phyloP scores from a whole-genome alignment of 768 basidiomycete genomes.

The Boletus insuetus region DNA sequence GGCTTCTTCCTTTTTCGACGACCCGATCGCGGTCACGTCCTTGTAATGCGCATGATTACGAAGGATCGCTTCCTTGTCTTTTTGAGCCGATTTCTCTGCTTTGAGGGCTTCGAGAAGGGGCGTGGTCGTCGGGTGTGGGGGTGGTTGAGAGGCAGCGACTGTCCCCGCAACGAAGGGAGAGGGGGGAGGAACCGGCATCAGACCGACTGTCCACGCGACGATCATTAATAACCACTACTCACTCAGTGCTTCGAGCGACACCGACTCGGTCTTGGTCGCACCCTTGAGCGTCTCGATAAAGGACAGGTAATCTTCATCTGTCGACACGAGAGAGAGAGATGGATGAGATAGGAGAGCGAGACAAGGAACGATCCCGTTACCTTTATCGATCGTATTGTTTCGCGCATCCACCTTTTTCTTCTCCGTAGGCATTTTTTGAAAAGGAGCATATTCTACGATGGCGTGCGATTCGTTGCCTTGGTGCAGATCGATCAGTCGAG shows the following conservation, averaged over 20 bases:
- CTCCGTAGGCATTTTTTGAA: conserved; percentile 75
- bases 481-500: not conserved
- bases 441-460: conserved; percentile 92
- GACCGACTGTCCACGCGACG: not conserved
- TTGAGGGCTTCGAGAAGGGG: conserved; percentile 93
- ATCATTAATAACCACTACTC: not conserved
- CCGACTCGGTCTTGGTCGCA: conserved; percentile 49
- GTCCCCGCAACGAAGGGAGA: not conserved
- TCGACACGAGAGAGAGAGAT: not conserved
- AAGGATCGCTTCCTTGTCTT: conserved; percentile 69
- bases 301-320: conserved; percentile 81
- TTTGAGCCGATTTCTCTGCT: conserved; percentile 63
- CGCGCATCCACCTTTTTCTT: conserved; percentile 79
- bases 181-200: not conserved
- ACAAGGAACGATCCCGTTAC: not conserved
- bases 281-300: conserved; percentile 75
- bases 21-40: conserved; percentile 36
- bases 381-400: conserved; percentile 84
- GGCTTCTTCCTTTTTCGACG: conserved; percentile 38
- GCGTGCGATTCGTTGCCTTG: conserved; percentile 70
- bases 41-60: conserved; percentile 75
- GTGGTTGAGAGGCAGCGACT: conserved; percentile 66
- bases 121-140: conserved; percentile 72
- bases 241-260: conserved; percentile 57
- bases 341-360: not conserved